Conservation (phyloP, 768 basidiomycete species). For the Tremella yokohamensis region DNA sequence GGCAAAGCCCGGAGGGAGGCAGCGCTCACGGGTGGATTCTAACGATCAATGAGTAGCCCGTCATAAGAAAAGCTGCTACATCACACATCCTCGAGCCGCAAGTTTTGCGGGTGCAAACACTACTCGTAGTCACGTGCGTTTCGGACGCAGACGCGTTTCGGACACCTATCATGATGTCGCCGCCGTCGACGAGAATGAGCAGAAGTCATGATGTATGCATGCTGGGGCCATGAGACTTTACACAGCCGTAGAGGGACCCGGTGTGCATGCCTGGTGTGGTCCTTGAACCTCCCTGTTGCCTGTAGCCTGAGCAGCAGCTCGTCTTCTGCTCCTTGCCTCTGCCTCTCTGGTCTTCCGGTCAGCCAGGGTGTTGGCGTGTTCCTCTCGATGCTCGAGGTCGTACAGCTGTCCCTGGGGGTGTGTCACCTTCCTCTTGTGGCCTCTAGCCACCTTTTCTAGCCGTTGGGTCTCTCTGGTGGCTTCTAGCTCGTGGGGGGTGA, state of each 20-base stretch:
- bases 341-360: not conserved
- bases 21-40: too few relatives aligned
- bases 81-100: too few relatives aligned
- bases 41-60: too few relatives aligned
- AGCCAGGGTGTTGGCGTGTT: not conserved
- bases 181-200: not conserved
- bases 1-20: too few relatives aligned
- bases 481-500: constrained; percentile 1
- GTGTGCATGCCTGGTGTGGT: not conserved
- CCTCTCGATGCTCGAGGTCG: constrained; percentile 1
- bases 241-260: not conserved
- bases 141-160: not conserved
- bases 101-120: too few relatives aligned
- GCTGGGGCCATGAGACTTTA: not conserved
- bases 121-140: not conserved
- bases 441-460: constrained; percentile 11
- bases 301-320: not conserved
- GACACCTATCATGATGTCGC: not conserved
- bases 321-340: not conserved
- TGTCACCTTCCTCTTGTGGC: constrained; percentile 6
- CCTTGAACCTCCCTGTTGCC: not conserved
- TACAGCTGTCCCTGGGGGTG: constrained; percentile 3
- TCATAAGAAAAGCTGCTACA: too few relatives aligned
- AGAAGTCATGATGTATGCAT: not conserved
- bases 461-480: not conserved